phyloP scores from a whole-genome alignment of 2,329 filamentous ascomycete species.

The Arthrobotrys sinensis region DNA sequence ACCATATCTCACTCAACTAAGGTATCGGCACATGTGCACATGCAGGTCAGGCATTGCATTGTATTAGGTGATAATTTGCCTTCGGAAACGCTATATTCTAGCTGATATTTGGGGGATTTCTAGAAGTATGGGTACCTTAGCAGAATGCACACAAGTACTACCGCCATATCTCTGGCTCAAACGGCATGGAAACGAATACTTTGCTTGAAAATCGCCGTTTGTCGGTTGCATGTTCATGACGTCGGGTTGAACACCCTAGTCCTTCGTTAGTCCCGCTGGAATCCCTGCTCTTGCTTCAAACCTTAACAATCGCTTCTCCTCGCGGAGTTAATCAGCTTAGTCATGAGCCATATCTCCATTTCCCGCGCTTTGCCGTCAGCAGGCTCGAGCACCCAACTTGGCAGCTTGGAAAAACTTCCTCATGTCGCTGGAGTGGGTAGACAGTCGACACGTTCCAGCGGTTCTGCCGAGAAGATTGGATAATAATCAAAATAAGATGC shows the following conservation, averaged over 20 bases:
- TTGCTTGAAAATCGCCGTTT: background rate
- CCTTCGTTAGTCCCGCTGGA: background rate
- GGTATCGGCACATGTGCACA: no score
- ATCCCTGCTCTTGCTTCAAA: background rate
- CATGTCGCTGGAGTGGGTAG: background rate
- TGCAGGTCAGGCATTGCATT: no score
- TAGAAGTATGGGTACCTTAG: background rate
- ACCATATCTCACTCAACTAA: slow-evolving; percentile 2
- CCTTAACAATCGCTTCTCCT: background rate
- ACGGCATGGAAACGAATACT: background rate
- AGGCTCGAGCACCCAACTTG: background rate
- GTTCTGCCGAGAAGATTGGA: slow-evolving; percentile 7
- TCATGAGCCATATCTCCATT: slow-evolving; percentile 13
- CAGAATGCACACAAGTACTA: background rate
- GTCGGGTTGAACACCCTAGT: background rate
- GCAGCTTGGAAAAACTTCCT: background rate
- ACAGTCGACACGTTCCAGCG: background rate
- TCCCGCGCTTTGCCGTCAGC: background rate
- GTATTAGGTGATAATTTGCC: no score
- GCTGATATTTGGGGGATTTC: background rate
- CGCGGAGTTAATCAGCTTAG: slow-evolving; percentile 17
- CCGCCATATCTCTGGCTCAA: background rate
- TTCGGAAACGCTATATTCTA: background rate
- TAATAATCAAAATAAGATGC: slow-evolving; percentile 21
- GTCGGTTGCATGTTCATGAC: background rate